Percentiles rank a stretch among this genome's conserved stretches.
Conservation (phyloP, 768 basidiomycete species). For the Calocybe cyanea region DNA sequence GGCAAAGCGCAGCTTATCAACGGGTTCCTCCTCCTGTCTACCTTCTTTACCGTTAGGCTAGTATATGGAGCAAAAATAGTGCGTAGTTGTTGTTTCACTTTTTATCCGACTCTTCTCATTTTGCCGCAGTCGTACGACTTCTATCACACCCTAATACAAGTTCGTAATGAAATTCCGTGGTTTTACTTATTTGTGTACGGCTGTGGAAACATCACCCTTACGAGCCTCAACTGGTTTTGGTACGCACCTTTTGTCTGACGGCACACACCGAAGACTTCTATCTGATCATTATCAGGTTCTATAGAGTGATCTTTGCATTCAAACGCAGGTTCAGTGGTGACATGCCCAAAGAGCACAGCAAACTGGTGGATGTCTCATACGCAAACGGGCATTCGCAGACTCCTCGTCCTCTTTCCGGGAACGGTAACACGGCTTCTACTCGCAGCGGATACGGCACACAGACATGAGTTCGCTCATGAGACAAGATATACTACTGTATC, state of each 20-base stretch:
- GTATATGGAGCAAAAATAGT: conserved; percentile 61
- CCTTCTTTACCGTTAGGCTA: conserved; percentile 71
- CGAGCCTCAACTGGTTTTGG: conserved; percentile 79
- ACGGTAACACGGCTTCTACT: too few species aligned
- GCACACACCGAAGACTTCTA: background rate
- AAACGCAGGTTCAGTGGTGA: conserved; percentile 50
- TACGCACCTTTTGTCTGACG: conserved; percentile 26
- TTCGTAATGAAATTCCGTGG: conserved; percentile 51
- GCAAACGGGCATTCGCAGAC: too few species aligned
- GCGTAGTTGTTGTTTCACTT: conserved; percentile 11
- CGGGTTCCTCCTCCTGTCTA: conserved; percentile 57
- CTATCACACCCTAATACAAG: conserved; percentile 51
- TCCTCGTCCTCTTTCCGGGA: too few species aligned
- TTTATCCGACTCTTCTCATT: background rate
- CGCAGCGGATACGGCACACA: too few species aligned
- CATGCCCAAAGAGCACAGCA: too few species aligned
- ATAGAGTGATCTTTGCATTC: conserved; percentile 67
- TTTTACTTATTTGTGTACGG: conserved; percentile 49
- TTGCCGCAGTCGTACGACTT: conserved; percentile 60
- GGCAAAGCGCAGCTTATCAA: conserved; percentile 66
- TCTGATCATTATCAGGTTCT: conserved; percentile 46
- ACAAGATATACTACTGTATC: too few species aligned
- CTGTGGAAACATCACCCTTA: conserved; percentile 59
- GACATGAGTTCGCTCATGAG: too few species aligned
- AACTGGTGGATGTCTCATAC: too few species aligned